Evolutionary conservation across 2,329 filamentous ascomycete genomes (phyloP), one percentile per base, ranked within the genome.

Genomic region (Alternaria brassicae): DNA sequence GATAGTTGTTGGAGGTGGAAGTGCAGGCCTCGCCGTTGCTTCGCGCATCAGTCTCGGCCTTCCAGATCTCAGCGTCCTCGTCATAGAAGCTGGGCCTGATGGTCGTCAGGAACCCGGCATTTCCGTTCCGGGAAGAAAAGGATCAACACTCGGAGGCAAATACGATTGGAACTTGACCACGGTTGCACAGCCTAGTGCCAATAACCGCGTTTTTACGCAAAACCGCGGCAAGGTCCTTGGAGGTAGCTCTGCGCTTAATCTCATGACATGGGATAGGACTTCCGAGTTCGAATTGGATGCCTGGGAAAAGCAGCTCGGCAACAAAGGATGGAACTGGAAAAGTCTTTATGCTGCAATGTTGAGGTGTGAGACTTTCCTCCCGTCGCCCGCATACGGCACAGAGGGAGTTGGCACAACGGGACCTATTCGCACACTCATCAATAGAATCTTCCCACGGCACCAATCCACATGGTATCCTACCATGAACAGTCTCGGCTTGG

Each of bases 141-240:
- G 71, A 17, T 70, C 69, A 8, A 73, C 71, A 1, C 60, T 74
- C 2, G 71, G 70, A 21, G 64, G 63, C 8, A 70, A 62, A 44
- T 72, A 69, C 40, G 70, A 73, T 23, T 73, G 70, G 72, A 82
- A 82, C 68, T 79, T 83, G 51, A 82, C 81, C 0, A 81, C 82
- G 0, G 69, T 80, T 5, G 71, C 79, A 0, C 81, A 83, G 51
- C 50, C 71, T 1, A 65, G 68, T 39, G 76, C 81, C 7, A 77
- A 78, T 19, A 78, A 78, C n/a, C 78, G 81, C 1, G 66, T 74
- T 3, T 75, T 82, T 9, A 56, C 70, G 5, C 78, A 82, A 17
- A 80, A 80, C 34, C 80, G 81, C 9, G 83, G 81, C 47, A 81
- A 80, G 40, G 79, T 83, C 1, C 76, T 85, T 4, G 83, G 83